phyloP scores from a whole-genome alignment of 371 early-diverging fungal genomes.

The Syncephalastrum sp. region DNA sequence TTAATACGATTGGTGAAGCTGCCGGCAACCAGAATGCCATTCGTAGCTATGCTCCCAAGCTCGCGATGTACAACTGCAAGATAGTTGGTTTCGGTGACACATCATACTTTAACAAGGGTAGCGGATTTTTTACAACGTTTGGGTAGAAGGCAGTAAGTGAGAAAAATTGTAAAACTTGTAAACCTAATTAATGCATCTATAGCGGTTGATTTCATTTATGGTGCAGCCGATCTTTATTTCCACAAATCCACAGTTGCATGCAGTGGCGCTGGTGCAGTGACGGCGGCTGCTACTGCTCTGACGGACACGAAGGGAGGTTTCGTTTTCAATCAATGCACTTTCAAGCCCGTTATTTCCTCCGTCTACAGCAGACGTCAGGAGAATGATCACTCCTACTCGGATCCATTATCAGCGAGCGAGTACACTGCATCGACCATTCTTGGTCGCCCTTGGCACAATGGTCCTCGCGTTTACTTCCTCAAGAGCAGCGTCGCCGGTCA shows the following conservation, averaged over 20 bases:
- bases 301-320: conserved; percentile 10
- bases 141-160: conserved; percentile 18
- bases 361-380: conserved; percentile 14
- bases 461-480: conserved; percentile 5
- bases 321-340: conserved; percentile 7
- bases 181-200: not conserved
- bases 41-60: conserved; percentile 3
- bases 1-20: conserved; percentile 16
- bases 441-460: conserved; percentile 17
- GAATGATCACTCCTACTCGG: conserved; percentile 15
- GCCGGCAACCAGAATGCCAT: conserved; percentile 17
- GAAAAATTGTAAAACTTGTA: not conserved
- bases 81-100: conserved; percentile 15
- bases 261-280: conserved; percentile 10
- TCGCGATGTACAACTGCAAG: conserved; percentile 17
- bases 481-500: conserved; percentile 11
- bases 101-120: conserved; percentile 7
- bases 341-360: conserved; percentile 12
- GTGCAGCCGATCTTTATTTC: conserved; percentile 9
- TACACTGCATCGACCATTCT: conserved; percentile 7
- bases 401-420: conserved; percentile 5
- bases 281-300: conserved; percentile 8
- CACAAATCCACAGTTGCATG: conserved; percentile 10
- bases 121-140: conserved; percentile 12
- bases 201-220: conserved; percentile 16